These are phyloP conservation scores for Saccharomycopsis amapae DNA, from an alignment of 805 yeast genomes.

Conservation along the genomic window DNA sequence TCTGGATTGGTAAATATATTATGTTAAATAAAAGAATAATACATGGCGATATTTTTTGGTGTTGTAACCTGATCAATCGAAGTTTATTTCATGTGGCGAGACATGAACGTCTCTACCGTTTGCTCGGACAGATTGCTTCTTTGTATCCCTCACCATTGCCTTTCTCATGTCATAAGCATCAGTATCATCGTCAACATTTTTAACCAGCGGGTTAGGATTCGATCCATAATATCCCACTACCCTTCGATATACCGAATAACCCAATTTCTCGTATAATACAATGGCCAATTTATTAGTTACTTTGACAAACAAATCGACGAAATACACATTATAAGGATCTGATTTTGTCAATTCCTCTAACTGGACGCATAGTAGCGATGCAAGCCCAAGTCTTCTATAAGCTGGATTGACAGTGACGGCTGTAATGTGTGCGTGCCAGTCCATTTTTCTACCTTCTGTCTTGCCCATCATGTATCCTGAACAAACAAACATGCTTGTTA, in stretches of 20 bases:
- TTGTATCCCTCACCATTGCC: slow-evolving; percentile 49
- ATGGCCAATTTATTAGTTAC: slow-evolving; percentile 78
- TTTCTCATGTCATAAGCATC: slow-evolving; percentile 91
- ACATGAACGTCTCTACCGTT: slow-evolving; percentile 57
- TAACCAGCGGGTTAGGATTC: slow-evolving; percentile 34
- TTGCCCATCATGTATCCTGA: slow-evolving; percentile 93
- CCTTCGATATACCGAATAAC: slow-evolving; percentile 76
- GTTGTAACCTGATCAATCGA: neutral
- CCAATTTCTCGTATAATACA: slow-evolving; percentile 75
- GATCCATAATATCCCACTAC: slow-evolving; percentile 83
- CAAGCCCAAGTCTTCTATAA: slow-evolving; percentile 80
- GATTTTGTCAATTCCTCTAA: slow-evolving; percentile 67
- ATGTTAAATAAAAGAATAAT: neutral
- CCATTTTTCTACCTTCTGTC: slow-evolving; percentile 75
- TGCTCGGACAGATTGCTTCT: slow-evolving; percentile 44
- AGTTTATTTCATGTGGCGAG: slow-evolving; percentile 48
- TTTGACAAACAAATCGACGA: slow-evolving; percentile 86
- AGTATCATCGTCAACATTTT: slow-evolving; percentile 46
- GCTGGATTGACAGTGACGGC: slow-evolving; percentile 86
- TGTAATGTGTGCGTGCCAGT: slow-evolving; percentile 96
- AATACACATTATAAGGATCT: slow-evolving; percentile 75
- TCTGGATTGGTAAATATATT: no score
- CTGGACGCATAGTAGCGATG: slow-evolving; percentile 67
- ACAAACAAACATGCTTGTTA: no score
- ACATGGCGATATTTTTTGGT: neutral